Evolutionary conservation across 176 grass and related monocot species (phyloP).

Genomic region (Paspalum notatum): DNA sequence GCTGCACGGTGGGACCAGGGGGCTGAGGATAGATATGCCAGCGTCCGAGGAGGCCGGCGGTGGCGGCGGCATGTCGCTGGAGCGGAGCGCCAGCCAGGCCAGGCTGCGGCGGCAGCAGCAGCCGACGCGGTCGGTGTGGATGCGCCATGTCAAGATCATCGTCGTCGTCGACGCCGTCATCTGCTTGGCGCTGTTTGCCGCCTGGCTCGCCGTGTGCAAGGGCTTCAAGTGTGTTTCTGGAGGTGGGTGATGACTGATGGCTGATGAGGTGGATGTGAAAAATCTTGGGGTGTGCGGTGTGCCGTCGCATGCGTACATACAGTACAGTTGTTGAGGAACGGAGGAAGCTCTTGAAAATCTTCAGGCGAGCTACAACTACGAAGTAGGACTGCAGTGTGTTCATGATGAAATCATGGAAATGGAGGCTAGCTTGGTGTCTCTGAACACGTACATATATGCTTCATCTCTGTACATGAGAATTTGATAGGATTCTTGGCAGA

Average conservation of each 20-base stretch:
- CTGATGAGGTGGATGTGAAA: not conserved
- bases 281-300: too few species aligned
- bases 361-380: not conserved
- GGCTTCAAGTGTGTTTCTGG: constrained; percentile 76
- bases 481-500: constrained; percentile 30
- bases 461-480: constrained; percentile 43
- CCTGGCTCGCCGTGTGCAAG: constrained; percentile 80
- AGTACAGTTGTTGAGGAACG: not conserved
- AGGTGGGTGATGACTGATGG: not conserved
- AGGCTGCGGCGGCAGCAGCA: constrained; percentile 62
- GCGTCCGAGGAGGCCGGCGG: constrained; percentile 23
- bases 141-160: constrained; percentile 73
- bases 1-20: constrained; percentile 40
- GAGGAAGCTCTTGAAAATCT: not conserved
- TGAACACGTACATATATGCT: constrained; percentile 41
- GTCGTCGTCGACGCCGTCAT: constrained; percentile 54
- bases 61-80: constrained; percentile 47
- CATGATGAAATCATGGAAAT: constrained; percentile 16
- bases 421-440: not conserved
- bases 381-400: not conserved
- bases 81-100: constrained; percentile 51
- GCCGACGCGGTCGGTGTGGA: constrained; percentile 52
- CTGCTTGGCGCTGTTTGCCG: constrained; percentile 68
- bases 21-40: constrained; percentile 59
- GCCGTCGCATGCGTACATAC: not conserved